Evolutionary conservation across 202 grass and related monocot genomes (phyloP), one percentile per base, ranked within the genome.

Genomic region (Elaeis oleifera): DNA sequence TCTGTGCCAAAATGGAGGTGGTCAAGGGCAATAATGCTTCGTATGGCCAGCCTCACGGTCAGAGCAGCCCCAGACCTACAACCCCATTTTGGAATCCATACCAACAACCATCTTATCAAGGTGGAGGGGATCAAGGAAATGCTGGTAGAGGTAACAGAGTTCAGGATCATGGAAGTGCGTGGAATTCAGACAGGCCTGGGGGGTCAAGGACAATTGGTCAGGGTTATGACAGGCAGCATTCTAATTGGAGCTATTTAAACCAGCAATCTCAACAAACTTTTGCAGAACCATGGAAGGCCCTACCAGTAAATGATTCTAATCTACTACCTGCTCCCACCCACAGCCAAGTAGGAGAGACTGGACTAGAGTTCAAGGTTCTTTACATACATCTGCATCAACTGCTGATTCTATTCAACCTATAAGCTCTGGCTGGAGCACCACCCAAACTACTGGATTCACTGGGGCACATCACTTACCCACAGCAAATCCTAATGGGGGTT

Each of bases 391-490:
- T 50, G 56, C 16, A 1, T 65, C 80, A 44, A 80, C 80, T 66
- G 71, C 78, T 61, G 73, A 62, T 68, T 18, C 5, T 68, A 13
- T 16, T 74, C 86, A 90, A 73, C 51, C 81, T 59, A 50, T 65
- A 62, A 7, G 18, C 68, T 22, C 72, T 74, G 72, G 54, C 67
- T 77, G 76, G 65, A 56, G 32, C 29, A 70, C 73, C 50, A 61
- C 22, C 22, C 64, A 57, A 74, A 71, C 69, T 53, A 26, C 36
- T 51, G 26, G 32, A 20, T 27, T 49, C 32, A 56, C 22, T 82
- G 85, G 76, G 67, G 49, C 75, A 50, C 68, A 62, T 73, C 62
- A 81, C 23, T 58, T 59, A 53, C 63, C 73, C 51, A 58, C 67
- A 69, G 63, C 56, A 69, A 73, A 70, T 76, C 56, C 58, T 71